These are phyloP conservation scores for Salix arbutifolia DNA, from an alignment of 345 rosid species.

Conservation along the genomic window DNA sequence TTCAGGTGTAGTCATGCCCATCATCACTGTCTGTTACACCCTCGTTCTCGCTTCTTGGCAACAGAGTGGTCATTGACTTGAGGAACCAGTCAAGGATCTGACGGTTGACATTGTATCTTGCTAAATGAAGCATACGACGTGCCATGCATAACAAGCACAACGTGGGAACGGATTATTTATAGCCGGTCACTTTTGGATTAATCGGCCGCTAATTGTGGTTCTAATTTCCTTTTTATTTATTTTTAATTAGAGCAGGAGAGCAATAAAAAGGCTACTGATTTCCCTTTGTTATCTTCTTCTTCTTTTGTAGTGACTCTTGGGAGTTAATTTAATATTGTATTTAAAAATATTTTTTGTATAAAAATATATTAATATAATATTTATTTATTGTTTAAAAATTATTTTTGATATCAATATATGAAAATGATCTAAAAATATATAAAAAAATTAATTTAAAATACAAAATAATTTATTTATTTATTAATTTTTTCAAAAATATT, in stretches of 20 bases:
- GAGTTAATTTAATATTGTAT: too few relatives aligned
- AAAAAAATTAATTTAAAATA: too few relatives aligned
- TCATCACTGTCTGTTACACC: constrained; percentile 14
- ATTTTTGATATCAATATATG: too few relatives aligned
- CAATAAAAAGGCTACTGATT: neutral
- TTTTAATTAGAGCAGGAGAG: too few relatives aligned
- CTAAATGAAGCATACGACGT: neutral
- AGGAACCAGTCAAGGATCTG: neutral
- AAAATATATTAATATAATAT: too few relatives aligned
- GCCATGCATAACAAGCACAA: constrained; percentile 6
- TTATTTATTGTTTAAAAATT: too few relatives aligned
- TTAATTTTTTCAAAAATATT: too few relatives aligned
- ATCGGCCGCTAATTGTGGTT: neutral
- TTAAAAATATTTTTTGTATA: too few relatives aligned
- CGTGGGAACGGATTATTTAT: neutral
- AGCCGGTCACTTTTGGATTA: neutral
- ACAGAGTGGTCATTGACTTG: constrained; percentile 3
- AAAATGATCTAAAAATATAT: too few relatives aligned
- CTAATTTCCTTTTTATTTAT: neutral
- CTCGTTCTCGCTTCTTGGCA: neutral
- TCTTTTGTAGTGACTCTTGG: too few relatives aligned
- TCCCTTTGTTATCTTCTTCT: neutral
- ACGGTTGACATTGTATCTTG: neutral
- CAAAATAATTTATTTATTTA: too few relatives aligned
- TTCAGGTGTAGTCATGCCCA: constrained; percentile 22